A percentile compares a stretch with the other conserved stretches of the same genome.
phyloP scores from a whole-genome alignment of 495 filamentous ascomycete genomes.

The Penicillium atrosanguineum region DNA sequence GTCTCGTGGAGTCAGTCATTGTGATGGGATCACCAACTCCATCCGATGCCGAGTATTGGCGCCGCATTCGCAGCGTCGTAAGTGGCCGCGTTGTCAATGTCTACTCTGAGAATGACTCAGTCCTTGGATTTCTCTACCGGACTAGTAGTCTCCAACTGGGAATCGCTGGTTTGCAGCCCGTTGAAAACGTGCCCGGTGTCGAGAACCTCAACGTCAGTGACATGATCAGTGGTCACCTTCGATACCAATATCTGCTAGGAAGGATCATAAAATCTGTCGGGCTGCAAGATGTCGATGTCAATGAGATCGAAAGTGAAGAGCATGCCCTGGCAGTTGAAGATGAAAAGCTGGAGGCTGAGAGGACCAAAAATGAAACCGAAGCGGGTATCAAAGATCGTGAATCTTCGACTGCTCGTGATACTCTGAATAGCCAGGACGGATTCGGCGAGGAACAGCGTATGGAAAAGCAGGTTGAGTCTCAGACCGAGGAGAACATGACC shows the following conservation, averaged over 20 bases:
- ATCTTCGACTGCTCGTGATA: slow-evolving; percentile 28
- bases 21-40: slow-evolving; percentile 83
- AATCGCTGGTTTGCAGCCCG: slow-evolving; percentile 68
- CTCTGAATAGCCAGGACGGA: slow-evolving; percentile 30
- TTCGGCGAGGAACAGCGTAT: slow-evolving; percentile 37
- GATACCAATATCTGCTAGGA: slow-evolving; percentile 68
- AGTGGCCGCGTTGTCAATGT: slow-evolving; percentile 74
- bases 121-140: slow-evolving; percentile 76
- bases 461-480: slow-evolving; percentile 44
- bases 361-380: slow-evolving; percentile 47
- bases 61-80: slow-evolving; percentile 66
- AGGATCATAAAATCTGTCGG: slow-evolving; percentile 66
- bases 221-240: slow-evolving; percentile 67
- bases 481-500: slow-evolving; percentile 52
- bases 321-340: slow-evolving; percentile 56
- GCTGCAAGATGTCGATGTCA: slow-evolving; percentile 59
- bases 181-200: slow-evolving; percentile 63
- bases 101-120: slow-evolving; percentile 72
- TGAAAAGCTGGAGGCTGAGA: slow-evolving; percentile 47
- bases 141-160: slow-evolving; percentile 73
- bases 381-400: slow-evolving; percentile 40
- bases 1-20: slow-evolving; percentile 79
- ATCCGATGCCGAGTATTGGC: slow-evolving; percentile 62
- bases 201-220: slow-evolving; percentile 76
- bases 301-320: slow-evolving; percentile 58